Evolutionary conservation across 2,329 filamentous ascomycete genomes (phyloP).

Genomic region (Aureobasidium sp.): DNA sequence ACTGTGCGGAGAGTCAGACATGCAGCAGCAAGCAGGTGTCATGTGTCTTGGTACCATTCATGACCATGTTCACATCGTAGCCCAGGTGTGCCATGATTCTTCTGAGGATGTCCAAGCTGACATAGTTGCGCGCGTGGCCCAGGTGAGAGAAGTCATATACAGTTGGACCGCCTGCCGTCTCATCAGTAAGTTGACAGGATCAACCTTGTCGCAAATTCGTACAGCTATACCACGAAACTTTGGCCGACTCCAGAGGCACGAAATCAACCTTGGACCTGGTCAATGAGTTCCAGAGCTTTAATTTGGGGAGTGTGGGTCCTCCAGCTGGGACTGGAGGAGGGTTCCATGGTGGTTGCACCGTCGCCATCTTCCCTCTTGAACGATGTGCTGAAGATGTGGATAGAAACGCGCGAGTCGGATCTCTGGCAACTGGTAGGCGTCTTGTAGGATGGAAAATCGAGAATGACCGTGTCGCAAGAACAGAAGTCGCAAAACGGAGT

Average conservation of each 20-base stretch:
- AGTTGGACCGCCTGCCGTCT: neutral
- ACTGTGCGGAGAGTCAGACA: neutral
- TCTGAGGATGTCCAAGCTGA: slow-evolving; percentile 79
- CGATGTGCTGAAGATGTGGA: slow-evolving; percentile 13
- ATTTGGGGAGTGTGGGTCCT: slow-evolving; percentile 46
- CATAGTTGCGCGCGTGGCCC: slow-evolving; percentile 59
- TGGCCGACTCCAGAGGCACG: slow-evolving; percentile 60
- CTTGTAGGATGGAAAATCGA: neutral
- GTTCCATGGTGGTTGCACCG: slow-evolving; percentile 22
- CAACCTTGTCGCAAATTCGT: neutral
- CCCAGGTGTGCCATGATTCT: slow-evolving; percentile 76
- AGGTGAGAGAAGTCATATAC: neutral
- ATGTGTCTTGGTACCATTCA: slow-evolving; percentile 47
- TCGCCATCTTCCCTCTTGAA: slow-evolving; percentile 14
- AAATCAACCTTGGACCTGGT: slow-evolving; percentile 68
- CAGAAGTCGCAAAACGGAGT: neutral
- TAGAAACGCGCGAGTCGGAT: slow-evolving; percentile 3
- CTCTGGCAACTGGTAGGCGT: neutral
- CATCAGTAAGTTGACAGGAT: neutral
- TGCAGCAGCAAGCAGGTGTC: neutral
- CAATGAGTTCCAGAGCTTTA: slow-evolving; percentile 67
- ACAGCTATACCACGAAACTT: slow-evolving; percentile 80
- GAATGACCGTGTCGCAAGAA: neutral
- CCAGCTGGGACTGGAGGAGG: slow-evolving; percentile 26
- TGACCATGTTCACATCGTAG: slow-evolving; percentile 63